Evolutionary conservation across 2,329 filamentous ascomycete species (phyloP), one percentile per base, ranked within the genome.

Genomic region (Exophiala mesophila): DNA sequence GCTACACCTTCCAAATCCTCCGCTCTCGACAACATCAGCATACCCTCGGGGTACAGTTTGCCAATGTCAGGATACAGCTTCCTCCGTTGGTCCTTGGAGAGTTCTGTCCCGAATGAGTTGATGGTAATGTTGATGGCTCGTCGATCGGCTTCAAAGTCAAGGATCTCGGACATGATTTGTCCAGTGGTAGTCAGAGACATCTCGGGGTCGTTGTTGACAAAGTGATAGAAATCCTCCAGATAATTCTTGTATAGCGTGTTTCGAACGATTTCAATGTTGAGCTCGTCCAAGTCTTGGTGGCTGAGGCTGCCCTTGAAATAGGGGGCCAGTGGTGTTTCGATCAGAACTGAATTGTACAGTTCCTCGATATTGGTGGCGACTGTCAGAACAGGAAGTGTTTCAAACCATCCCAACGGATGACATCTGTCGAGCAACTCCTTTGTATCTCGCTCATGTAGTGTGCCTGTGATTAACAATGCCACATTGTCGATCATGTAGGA

Each of bases 401-500:
- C 92, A 64, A 98, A 98, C 88, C 89, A 97, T 56, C 92, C 92
- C 5, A 98, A 77, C 5, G 92, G 92, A 59, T 98, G 94, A 67
- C 94, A 98, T 66, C 92, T 77, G 62, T 97, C 92, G 40, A 98
- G 72, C 50, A 98, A 78, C 69, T 98, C 92, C 47, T 89, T 82
- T 3, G 92, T 98, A 65, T 98, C 92, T 63, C 92, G 81, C 70
- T 98, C 94, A 69, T 98, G 92, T 20, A 98, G 78, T 9, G 92
- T 98, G 50, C 92, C 92, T 16, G 92, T 98, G 66, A 98, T 98
- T 59, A 98, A 80, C 29, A 98, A 82, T 28, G 94, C 92, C 39
- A 98, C 88, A 59, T 98, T 98, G 70, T 98, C 92, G 67, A 98
- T 98, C 92, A 98, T 98, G 75, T 98, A 98, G 50, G 89, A 90